Evolutionary conservation across 805 yeast species (phyloP), one percentile per base, ranked within the genome.

Genomic region (Yarrowia sp.): DNA sequence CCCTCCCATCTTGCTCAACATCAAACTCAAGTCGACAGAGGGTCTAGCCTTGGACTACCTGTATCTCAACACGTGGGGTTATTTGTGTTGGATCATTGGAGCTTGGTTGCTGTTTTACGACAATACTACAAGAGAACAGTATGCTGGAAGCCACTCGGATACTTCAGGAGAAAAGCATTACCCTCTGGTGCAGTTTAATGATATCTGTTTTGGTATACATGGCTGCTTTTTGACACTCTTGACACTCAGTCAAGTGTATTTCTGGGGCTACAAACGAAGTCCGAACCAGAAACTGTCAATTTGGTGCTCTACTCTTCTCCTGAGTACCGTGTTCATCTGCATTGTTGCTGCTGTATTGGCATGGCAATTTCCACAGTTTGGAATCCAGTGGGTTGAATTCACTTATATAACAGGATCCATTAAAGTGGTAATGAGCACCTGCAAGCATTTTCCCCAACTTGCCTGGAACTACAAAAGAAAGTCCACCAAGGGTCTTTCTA

Each of bases 181-280:
- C 65, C 85, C 85, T 1, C 68, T 80, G 36, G 74, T 81, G 14
- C 74, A 82, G 11, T 66, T 70, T 65, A 78, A 80, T 33, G 85
- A 82, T 68, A 72, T 82, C 4, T 75, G 76, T 3, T 82, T 80
- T 67, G 78, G 80, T 1, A 67, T 71, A 36, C 84, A 82, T 71
- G 83, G 42, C 57, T 35, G 42, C 13, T 38, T 50, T 13, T 18
- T 50, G 42, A 50, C 57, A 3, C 9, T 50, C 17, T 13, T 50
- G 41, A 35, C 42, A 11, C 57, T 50, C 18, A 22, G 31, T 11
- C 57, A 45, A 18, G 50, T 45, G 14, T 45, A 45, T 18, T 45
- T 45, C 8, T 45, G 50, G 50, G 50, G 50, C 5, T 45, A 31
- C 50, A 45, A 45, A 14, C 8, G 50, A 14, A 45, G 36, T 18